Conservation (phyloP, 257 asterid species). For the Jacaranda mimosifolia region DNA sequence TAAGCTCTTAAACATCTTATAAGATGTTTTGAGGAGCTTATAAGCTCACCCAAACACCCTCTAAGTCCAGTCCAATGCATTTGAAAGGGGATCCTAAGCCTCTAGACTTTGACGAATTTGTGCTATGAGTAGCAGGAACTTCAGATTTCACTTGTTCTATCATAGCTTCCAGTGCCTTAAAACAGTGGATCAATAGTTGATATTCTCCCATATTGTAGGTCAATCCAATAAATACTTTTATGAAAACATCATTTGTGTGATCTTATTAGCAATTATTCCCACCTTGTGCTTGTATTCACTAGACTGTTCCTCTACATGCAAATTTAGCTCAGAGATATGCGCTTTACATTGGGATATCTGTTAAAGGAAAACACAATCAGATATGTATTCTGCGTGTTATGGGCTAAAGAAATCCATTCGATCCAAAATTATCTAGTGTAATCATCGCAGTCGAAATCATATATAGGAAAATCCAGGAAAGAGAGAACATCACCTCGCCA, state of each 20-base stretch:
- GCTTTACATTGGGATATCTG: constrained; percentile 87
- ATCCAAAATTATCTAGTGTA: not conserved
- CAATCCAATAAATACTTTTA: no score
- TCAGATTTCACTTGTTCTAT: constrained; percentile 83
- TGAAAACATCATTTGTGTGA: not conserved
- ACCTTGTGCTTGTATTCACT: constrained; percentile 95
- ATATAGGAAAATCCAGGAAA: not conserved
- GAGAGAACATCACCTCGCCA: constrained; percentile 57
- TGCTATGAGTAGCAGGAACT: constrained; percentile 53
- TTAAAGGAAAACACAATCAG: constrained; percentile 29
- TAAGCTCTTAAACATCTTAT: no score
- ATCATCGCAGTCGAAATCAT: not conserved
- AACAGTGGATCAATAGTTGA: constrained; percentile 49
- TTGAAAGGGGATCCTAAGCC: constrained; percentile 99
- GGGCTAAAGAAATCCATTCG: not conserved
- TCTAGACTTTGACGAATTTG: constrained; percentile 75
- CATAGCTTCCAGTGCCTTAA: constrained; percentile 91
- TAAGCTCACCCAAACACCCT: no score
- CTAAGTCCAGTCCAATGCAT: constrained; percentile 94
- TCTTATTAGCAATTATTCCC: constrained; percentile 30
- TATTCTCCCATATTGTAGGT: no score
- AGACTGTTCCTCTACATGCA: constrained; percentile 98
- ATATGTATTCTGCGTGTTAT: constrained; percentile 5
- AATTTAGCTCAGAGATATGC: constrained; percentile 82
- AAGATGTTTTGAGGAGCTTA: no score